Evolutionary conservation across 345 rosid species (phyloP).

Genomic region (Eucalyptus cloeziana): DNA sequence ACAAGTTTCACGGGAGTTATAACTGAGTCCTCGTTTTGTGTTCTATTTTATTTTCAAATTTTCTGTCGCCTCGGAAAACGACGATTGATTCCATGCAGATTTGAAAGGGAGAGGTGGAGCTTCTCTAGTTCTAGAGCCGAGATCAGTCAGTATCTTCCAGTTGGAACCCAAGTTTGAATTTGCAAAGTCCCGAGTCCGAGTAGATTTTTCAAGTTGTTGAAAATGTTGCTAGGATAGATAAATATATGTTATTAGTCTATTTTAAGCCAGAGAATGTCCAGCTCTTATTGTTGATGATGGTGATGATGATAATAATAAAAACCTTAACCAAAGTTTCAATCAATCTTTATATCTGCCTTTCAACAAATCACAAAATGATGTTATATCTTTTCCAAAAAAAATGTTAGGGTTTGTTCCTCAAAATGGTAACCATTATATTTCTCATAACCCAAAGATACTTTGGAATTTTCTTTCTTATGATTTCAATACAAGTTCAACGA

Average conservation of each 20-base stretch:
- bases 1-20: not conserved
- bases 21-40: not conserved
- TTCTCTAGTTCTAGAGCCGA: not conserved
- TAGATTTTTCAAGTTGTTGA: not conserved
- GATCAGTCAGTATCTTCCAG: not conserved
- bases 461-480: not conserved
- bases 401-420: not conserved
- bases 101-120: not conserved
- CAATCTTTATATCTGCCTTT: no score
- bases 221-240: not conserved
- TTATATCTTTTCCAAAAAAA: not conserved
- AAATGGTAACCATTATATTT: not conserved
- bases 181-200: not conserved
- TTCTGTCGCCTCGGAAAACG: not conserved
- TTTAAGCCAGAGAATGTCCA: not conserved
- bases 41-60: not conserved
- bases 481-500: not conserved
- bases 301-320: rapidly evolving
- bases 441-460: not conserved
- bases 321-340: not conserved
- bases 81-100: not conserved
- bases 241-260: not conserved
- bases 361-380: not conserved
- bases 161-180: not conserved
- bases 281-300: not conserved